Evolutionary conservation across 768 basidiomycete genomes (phyloP), one percentile per base, ranked within the genome.

Genomic region (Suillus spraguei): DNA sequence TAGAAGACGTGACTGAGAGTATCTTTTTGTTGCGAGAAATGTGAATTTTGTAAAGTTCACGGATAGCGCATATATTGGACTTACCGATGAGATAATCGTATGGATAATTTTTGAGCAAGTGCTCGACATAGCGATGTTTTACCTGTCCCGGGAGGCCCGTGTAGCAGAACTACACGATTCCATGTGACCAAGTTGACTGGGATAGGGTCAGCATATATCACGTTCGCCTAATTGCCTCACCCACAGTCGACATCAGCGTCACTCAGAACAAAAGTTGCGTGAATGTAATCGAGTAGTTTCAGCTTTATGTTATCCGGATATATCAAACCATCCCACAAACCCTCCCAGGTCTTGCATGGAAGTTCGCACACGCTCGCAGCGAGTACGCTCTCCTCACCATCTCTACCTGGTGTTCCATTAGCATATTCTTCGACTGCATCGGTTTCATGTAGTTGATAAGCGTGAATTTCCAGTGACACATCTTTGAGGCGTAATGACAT

Each of bases 111-210:
- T 68, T 99, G 97, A 1, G 97, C 95, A 7, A 99, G 81, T 11
- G 97, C 97, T 47, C 95, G 86, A 72, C 95, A 98, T 2, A 99
- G 81, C 1, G 93, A 95, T 0, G 97, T 99, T 79, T 99, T 99
- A 14, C 97, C 97, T 2, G 97, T 98, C 0, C 97, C 97, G 2
- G 97, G 97, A 28, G 97, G 97, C 0, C 97, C 97, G 72, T 99
- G 96, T 16, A 99, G 80, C 9, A 99, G 79, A 1, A 98, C 92
- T 16, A 99, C 90, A 2, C 97, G 87, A 71, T 98, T 99, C 95
- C 96, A 98, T 0, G 94, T 89, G 13, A 99, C 87, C 42, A 99
- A 82, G 70, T 99, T 97, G 76, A 87, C 92, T 93, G 63, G 3
- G 58, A n/a, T 41, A 39, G 46, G 44, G 28, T 70, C 59, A 60